phyloP scores from a whole-genome alignment of 2,329 filamentous ascomycete species.

The Aspergillus transmontanensis region DNA sequence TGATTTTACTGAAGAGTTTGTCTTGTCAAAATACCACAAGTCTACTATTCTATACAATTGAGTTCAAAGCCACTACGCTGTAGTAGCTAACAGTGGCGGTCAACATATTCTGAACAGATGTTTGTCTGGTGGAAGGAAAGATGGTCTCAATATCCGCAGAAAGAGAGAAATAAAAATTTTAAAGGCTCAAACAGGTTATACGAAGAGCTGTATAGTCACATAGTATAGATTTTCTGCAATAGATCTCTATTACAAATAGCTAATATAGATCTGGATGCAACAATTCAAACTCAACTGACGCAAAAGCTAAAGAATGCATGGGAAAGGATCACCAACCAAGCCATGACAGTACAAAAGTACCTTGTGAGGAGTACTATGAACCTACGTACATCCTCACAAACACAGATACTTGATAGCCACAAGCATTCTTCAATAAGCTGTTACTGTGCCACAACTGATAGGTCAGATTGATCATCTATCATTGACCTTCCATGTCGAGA shows the following conservation, averaged over 20 bases:
- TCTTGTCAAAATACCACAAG: not conserved
- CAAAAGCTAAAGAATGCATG: not conserved
- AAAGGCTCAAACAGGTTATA: not conserved
- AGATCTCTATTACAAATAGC: not conserved
- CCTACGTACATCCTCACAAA: not conserved
- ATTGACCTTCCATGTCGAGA: not conserved
- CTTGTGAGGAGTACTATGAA: not conserved
- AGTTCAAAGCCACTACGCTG: not conserved
- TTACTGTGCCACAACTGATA: not conserved
- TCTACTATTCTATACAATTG: not conserved
- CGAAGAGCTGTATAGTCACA: not conserved
- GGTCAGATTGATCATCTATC: slow-evolving; percentile 1
- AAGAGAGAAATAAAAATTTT: not conserved
- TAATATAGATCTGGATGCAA: not conserved
- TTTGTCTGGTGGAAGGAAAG: not conserved
- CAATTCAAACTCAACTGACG: not conserved
- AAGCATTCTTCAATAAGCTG: not conserved
- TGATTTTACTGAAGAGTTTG: not conserved
- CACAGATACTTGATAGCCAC: not conserved
- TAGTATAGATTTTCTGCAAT: not conserved
- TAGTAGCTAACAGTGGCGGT: not conserved
- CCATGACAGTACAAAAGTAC: not conserved
- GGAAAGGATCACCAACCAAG: not conserved
- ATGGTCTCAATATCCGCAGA: not conserved
- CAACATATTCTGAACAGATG: not conserved